phyloP scores from a whole-genome alignment of 371 early-diverging fungal genomes.

The Mucor lusitanicus region DNA sequence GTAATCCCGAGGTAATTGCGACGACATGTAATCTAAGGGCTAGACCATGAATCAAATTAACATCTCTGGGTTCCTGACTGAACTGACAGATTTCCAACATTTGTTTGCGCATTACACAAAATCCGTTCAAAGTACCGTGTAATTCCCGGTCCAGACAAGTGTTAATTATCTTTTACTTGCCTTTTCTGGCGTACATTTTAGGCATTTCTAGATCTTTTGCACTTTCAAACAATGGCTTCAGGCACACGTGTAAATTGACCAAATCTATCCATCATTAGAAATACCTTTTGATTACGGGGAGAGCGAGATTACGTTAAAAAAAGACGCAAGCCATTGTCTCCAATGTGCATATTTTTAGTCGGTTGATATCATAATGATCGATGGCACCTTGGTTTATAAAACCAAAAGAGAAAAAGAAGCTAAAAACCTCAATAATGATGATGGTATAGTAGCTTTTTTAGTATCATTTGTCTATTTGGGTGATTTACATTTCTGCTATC shows the following conservation, averaged over 20 bases:
- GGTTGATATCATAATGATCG: background rate
- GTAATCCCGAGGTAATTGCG: constrained; percentile 1
- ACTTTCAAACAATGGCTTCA: background rate
- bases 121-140: constrained; percentile 4
- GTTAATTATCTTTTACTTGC: constrained; percentile 9
- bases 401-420: background rate
- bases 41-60: background rate
- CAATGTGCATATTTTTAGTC: background rate
- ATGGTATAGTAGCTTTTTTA: background rate
- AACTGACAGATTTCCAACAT: constrained; percentile 1
- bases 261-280: background rate
- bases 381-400: background rate
- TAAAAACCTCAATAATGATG: background rate
- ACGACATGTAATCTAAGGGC: background rate
- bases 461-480: background rate
- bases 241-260: background rate
- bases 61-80: background rate
- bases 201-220: background rate
- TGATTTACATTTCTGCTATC: background rate
- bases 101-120: background rate
- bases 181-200: constrained; percentile 6
- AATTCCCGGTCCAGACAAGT: constrained; percentile 13
- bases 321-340: background rate
- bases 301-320: background rate
- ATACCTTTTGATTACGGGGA: background rate